Evolutionary conservation across 768 basidiomycete genomes (phyloP).

Genomic region (Mrakia blollopis): DNA sequence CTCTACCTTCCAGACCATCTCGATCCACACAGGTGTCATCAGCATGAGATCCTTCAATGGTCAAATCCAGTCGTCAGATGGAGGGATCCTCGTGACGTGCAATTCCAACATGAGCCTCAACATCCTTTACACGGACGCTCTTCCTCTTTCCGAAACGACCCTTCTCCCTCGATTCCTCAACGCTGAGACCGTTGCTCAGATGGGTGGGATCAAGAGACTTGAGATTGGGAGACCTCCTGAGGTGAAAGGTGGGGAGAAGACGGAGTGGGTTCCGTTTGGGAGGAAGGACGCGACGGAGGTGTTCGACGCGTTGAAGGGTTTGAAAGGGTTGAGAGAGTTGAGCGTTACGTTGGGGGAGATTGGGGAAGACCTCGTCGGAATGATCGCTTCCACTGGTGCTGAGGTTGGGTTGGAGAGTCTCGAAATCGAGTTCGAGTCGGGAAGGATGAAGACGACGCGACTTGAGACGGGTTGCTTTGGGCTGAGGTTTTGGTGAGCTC

Average conservation of each 20-base stretch:
- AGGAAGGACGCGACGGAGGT: conserved; percentile 2
- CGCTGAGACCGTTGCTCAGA: neutral
- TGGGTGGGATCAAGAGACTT: neutral
- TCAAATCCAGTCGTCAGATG: neutral
- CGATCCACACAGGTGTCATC: no score
- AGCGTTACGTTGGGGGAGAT: neutral
- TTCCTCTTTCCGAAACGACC: neutral
- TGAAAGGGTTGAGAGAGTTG: neutral
- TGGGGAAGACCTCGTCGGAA: neutral
- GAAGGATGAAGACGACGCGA: neutral
- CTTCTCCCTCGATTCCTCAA: neutral
- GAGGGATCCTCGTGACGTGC: neutral
- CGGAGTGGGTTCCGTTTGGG: neutral
- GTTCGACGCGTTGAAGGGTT: conserved; percentile 2
- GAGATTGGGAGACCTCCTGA: neutral
- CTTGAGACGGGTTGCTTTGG: neutral
- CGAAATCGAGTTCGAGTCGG: conserved; percentile 2
- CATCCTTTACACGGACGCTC: neutral
- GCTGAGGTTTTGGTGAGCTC: neutral
- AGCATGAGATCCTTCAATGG: no score
- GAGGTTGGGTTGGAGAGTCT: neutral
- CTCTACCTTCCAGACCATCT: no score
- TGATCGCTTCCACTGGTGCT: neutral
- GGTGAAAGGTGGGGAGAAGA: neutral
- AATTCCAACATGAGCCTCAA: neutral